These are phyloP conservation scores for Tetracladium setigerum DNA, from an alignment of 495 filamentous ascomycete genomes.

Conservation along the genomic window DNA sequence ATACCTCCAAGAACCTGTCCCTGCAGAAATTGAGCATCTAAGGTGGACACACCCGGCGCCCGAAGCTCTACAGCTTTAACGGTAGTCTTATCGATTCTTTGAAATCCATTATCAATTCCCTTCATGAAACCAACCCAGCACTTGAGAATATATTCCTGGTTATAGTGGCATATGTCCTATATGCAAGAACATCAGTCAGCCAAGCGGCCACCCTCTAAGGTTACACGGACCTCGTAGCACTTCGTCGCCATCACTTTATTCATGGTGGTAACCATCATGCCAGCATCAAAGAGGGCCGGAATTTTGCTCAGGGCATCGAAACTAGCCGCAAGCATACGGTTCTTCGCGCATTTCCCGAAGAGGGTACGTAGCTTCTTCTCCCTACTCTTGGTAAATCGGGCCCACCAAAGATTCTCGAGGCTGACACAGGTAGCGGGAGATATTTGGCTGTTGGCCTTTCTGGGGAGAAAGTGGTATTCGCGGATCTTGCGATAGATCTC, in stretches of 20 bases:
- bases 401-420: constrained; percentile 2
- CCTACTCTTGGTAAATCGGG: constrained; percentile 1
- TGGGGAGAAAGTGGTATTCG: constrained; percentile 1
- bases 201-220: background rate
- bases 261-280: constrained; percentile 5
- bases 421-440: constrained; percentile 7
- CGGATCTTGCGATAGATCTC: constrained; percentile 11
- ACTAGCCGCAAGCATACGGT: background rate
- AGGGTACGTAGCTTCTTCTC: constrained; percentile 1
- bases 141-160: background rate
- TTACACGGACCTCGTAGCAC: constrained; percentile 5
- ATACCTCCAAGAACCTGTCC: constrained; percentile 1
- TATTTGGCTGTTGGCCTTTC: background rate
- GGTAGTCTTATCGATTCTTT: constrained; percentile 5
- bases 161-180: constrained; percentile 5
- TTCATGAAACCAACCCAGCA: constrained; percentile 2
- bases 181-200: background rate
- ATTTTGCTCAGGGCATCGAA: constrained; percentile 7
- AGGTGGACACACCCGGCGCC: constrained; percentile 2
- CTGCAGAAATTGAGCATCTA: constrained; percentile 1
- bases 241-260: constrained; percentile 3
- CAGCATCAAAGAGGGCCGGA: constrained; percentile 1
- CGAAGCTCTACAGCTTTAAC: background rate
- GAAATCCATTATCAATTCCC: background rate
- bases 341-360: too few species aligned